Conservation (phyloP, 768 basidiomycete species). For the Agrocybe pediades region DNA sequence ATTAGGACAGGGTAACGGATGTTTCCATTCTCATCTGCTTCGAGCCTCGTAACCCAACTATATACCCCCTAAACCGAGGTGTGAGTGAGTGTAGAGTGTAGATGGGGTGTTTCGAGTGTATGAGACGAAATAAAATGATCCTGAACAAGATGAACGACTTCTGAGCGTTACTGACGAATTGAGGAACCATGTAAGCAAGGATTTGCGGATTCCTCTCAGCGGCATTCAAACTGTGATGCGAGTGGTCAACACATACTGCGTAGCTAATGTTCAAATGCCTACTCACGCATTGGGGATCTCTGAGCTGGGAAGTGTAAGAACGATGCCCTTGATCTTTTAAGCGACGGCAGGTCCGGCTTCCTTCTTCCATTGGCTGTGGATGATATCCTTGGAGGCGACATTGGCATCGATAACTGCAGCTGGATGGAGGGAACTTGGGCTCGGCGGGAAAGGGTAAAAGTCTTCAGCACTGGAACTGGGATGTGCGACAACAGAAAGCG, state of each 20-base stretch:
- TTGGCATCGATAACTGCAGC: conserved; percentile 67
- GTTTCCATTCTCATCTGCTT: too few relatives aligned
- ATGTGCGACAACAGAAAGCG: conserved; percentile 73
- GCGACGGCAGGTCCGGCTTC: conserved; percentile 49
- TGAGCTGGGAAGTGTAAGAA: conserved; percentile 49
- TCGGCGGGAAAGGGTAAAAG: conserved; percentile 66
- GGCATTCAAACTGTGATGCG: conserved; percentile 19
- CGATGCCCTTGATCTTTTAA: conserved; percentile 52
- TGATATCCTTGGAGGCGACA: conserved; percentile 45
- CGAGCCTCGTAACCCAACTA: too few relatives aligned
- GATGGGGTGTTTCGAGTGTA: too few relatives aligned
- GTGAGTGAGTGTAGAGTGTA: too few relatives aligned
- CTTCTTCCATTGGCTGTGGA: conserved; percentile 52
- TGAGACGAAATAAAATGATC: too few relatives aligned
- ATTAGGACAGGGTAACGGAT: too few relatives aligned
- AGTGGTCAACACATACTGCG: conserved; percentile 1
- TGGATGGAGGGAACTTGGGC: conserved; percentile 69
- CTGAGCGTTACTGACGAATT: too few relatives aligned
- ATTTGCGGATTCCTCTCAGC: conserved; percentile 34
- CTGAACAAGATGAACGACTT: too few relatives aligned
- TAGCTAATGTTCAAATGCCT: background rate
- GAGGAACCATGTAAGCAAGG: conserved; percentile 62
- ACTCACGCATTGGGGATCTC: conserved; percentile 50
- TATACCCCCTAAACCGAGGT: too few relatives aligned
- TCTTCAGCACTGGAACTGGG: conserved; percentile 70